Evolutionary conservation across 257 asterid species (phyloP).

Genomic region (Gentiana dahurica): DNA sequence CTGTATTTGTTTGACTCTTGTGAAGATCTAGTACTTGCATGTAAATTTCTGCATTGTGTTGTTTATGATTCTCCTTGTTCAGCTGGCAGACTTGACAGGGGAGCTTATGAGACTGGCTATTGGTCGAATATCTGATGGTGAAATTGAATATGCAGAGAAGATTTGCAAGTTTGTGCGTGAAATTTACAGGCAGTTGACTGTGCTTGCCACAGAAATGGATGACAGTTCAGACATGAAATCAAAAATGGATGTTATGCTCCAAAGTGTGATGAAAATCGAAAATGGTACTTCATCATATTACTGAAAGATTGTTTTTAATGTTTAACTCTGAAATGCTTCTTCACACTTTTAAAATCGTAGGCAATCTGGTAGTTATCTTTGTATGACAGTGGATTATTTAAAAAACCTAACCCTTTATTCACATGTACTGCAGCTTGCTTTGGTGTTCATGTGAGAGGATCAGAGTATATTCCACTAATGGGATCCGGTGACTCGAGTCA

Average conservation of each 20-base stretch:
- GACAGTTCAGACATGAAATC: conserved; percentile 68
- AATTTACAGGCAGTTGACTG: conserved; percentile 61
- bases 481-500: conserved; percentile 58
- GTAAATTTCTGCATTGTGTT: background rate
- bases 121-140: conserved; percentile 94
- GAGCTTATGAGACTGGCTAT: conserved; percentile 96
- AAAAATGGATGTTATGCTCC: conserved; percentile 96
- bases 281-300: conserved; percentile 35
- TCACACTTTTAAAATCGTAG: too few relatives aligned
- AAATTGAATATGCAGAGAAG: conserved; percentile 68
- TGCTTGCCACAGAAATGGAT: conserved; percentile 74
- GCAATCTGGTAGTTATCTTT: background rate
- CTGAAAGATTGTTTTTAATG: background rate
- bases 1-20: background rate
- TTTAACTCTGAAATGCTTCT: background rate
- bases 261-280: conserved; percentile 82
- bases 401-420: background rate
- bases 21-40: background rate
- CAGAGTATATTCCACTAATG: conserved; percentile 69
- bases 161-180: conserved; percentile 83
- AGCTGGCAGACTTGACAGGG: conserved; percentile 97
- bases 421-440: conserved; percentile 71
- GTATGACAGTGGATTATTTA: too few relatives aligned
- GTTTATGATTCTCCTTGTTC: conserved; percentile 16
- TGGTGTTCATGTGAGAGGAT: conserved; percentile 90